phyloP scores from a whole-genome alignment of 768 basidiomycete genomes.

The Lactifluus piperatus region DNA sequence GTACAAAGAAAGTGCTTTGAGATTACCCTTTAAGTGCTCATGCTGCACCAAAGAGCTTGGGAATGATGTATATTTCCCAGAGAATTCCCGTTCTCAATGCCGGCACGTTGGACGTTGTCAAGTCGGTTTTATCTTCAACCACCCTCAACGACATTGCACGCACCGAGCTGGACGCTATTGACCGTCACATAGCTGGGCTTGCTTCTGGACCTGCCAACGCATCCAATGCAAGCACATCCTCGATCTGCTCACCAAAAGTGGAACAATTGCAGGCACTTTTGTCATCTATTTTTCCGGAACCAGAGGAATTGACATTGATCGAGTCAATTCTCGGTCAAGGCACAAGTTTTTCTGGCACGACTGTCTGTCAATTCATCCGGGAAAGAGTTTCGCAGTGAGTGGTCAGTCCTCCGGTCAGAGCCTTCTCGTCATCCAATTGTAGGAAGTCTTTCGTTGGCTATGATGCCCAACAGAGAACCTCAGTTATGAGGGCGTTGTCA shows the following conservation, averaged over 20 bases:
- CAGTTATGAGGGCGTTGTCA: slow-evolving; percentile 2
- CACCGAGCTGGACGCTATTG: slow-evolving; percentile 4
- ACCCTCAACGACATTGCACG: background rate
- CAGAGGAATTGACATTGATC: background rate
- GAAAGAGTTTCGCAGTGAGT: slow-evolving; percentile 8
- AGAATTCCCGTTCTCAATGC: slow-evolving; percentile 27
- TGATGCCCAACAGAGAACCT: slow-evolving; percentile 1
- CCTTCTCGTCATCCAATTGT: background rate
- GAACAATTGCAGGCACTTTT: slow-evolving; percentile 1
- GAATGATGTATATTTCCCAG: slow-evolving; percentile 26
- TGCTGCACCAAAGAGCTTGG: slow-evolving; percentile 20
- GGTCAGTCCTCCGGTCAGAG: background rate
- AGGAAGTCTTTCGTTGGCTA: slow-evolving; percentile 7
- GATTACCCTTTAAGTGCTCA: background rate
- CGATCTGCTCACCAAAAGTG: background rate
- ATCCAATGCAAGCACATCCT: background rate
- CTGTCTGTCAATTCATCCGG: slow-evolving; percentile 1
- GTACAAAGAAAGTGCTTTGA: background rate
- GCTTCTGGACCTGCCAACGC: background rate
- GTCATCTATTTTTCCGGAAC: slow-evolving; percentile 5
- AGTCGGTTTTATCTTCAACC: background rate
- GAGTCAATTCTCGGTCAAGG: background rate
- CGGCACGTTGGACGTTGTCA: slow-evolving; percentile 22
- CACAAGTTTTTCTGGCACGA: background rate
- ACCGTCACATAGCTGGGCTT: slow-evolving; percentile 7